Base-by-base conservation (phyloP, 2,329 filamentous ascomycete species). In the Diaporthe eres region DNA sequence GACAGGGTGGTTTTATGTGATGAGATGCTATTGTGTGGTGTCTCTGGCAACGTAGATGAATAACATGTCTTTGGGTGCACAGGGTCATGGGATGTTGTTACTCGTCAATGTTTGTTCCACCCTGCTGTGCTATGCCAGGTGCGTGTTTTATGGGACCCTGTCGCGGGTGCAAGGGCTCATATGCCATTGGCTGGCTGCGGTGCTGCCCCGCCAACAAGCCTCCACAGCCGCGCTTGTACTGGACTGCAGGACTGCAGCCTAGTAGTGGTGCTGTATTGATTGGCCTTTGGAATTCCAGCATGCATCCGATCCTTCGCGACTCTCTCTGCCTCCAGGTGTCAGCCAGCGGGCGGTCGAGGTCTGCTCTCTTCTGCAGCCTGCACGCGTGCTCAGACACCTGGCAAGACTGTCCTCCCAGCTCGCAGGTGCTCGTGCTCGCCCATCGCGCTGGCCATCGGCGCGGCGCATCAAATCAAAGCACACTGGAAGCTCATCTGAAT, bases 171-270 rank as follows among this genome's bases (percentile, higher is more conserved):
- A 12, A 17, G 37, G 31, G 49, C 34, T 19, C 22, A 12, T 8
- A 8, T 9, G 1, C 34, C 22, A 65, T 65, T 65, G 71, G 58
- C 58, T 37, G 22, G n/a, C 25, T 13, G 47, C 10, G 12, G n/a
- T 13, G 71, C 71, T 73, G 58, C 71, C 71, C 58, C 25, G 71
- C 49, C 71, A 73, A 73, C 71, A 73, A 55, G 58, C 58, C 58
- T 22, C 58, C 44, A 57, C 71, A 61, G 47, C 58, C 51, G 55
- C 22, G 61, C 49, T 19, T 65, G 42, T 55, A 53, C 39, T 49
- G 42, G 70, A 19, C n/a, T 17, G 70, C 55, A 72, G 42, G 70
- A 19, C n/a, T 17, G 70, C 55, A 72, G 55, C 57, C 51, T 60
- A 47, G 55, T 60, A 39, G 42, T 19, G 28, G 42, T 37, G 49